Base-by-base conservation (phyloP, 2,329 filamentous ascomycete genomes). In the Aquanectria penicillioides region DNA sequence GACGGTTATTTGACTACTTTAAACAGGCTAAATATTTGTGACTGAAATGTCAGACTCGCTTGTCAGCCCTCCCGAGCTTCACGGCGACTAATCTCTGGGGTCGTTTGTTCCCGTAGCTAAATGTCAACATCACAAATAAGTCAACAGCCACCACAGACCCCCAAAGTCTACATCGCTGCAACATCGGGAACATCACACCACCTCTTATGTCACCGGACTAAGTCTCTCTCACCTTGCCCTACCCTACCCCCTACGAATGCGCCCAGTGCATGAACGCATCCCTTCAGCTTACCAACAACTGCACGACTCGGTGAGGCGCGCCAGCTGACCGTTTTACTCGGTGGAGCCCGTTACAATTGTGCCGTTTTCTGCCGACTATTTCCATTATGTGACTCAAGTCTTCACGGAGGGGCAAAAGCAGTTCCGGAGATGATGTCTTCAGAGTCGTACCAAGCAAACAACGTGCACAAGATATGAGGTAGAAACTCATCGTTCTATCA, bases 401-500 rank as follows among this genome's bases (percentile, higher is more conserved):
- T 22, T n/a, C n/a, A n/a, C n/a, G n/a, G n/a, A n/a, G n/a, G n/a
- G n/a, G n/a, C n/a, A n/a, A n/a, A n/a, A n/a, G n/a, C n/a, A n/a
- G n/a, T n/a, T n/a, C n/a, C n/a, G n/a, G n/a, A n/a, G n/a, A n/a
- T n/a, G n/a, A n/a, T n/a, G n/a, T n/a, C n/a, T n/a, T n/a, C n/a
- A n/a, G n/a, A n/a, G n/a, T n/a, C 8, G 11, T 26, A 18, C 22
- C 25, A 17, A 25, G 15, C 15, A 36, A 37, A 31, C 20, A 22
- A 18, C 17, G 17, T 46, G 46, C 47, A 53, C 41, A 53, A 23
- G 29, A 25, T 40, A 26, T 23, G 23, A 57, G 46, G 52, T 20
- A 43, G 43, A 53, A 59, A 48, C 57, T 47, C 60, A 44, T 65
- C 48, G 51, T 65, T 65, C 66, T 59, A 67, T 70, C 57, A 55